Base-by-base conservation (phyloP, 257 asterid genomes). In the Jaltomata sinuosa region DNA sequence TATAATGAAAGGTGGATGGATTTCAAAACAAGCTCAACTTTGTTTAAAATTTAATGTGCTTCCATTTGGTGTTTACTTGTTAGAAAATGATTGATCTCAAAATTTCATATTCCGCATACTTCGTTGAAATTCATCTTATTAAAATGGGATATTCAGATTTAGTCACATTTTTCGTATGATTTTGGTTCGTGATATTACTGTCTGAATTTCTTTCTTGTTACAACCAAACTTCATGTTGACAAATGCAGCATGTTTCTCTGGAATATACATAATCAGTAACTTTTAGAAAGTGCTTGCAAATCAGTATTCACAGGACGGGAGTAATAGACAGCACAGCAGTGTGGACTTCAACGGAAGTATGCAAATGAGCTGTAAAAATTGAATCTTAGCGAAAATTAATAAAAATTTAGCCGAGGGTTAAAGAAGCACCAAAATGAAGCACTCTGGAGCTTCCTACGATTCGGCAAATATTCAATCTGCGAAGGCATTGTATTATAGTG, bases 351-450 rank as follows among this genome's bases (percentile, higher is more conserved):
- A 69, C 49, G 15, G 50, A 69, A 69, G 31, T 10, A 1, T 1
- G 29, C 50, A 68, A 21, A 19, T 21, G 11, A 38, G 42, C 42
- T 3, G 42, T 38, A 38, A 1, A 6, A 72, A 5, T 22, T 6
- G 57, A 72, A 36, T 18, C 19, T n/a, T 4, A 1, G 32, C 10
- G 16, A 80, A 8, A 64, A 11, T 8, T 65, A 45, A 7, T 6
- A 52, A 1, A 45, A 1, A 29, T 80, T 49, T 94, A 36, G 95
- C 98, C 95, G 82, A 90, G 84, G 93, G 91, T 94, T 91, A 88
- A 19, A 79, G 92, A 93, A 83, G 94, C 93, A 82, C 78, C 88
- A 87, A 88, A 86, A 93, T 65, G 3, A 27, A 11, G 21, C 22
- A 79, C 57, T 29, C 45, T 47, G 86, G 87, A 25, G 86, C 91